Percentiles rank a stretch among this genome's conserved stretches.
Evolutionary conservation across 352 stramenopile genomes (phyloP).

Genomic region (Sclerospora graminicola): DNA sequence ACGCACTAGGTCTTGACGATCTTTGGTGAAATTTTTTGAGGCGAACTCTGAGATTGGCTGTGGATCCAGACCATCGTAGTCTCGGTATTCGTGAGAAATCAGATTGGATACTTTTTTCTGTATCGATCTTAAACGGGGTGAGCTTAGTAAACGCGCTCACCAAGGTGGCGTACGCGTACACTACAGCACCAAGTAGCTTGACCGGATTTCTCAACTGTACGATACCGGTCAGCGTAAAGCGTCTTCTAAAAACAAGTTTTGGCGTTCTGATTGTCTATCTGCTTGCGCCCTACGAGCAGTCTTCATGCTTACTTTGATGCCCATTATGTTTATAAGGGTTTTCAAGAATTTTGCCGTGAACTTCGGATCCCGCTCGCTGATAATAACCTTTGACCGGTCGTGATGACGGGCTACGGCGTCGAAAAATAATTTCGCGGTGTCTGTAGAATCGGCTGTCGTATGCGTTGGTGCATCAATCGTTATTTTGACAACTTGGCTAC

Average conservation of each 20-base stretch:
- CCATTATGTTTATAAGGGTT: no score
- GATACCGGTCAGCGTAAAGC: constrained; percentile 9
- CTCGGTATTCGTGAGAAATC: background rate
- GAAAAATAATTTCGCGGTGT: no score
- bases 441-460: no score
- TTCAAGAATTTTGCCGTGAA: no score
- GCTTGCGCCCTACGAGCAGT: constrained; percentile 1
- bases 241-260: constrained; percentile 11
- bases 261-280: constrained; percentile 8
- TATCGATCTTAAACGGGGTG: background rate
- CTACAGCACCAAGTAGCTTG: background rate
- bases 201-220: background rate
- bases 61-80: background rate
- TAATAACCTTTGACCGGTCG: no score
- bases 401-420: no score
- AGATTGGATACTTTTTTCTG: background rate
- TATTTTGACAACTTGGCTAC: no score
- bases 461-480: no score
- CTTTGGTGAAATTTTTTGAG: constrained; percentile 2
- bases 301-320: no score
- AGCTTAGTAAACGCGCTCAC: background rate
- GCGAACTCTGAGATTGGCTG: constrained; percentile 1
- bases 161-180: background rate
- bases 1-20: constrained; percentile 9
- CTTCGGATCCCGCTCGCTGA: background rate